Evolutionary conservation across 2,329 filamentous ascomycete species (phyloP), one percentile per base, ranked within the genome.

Genomic region (Dactylellina haptotyla): DNA sequence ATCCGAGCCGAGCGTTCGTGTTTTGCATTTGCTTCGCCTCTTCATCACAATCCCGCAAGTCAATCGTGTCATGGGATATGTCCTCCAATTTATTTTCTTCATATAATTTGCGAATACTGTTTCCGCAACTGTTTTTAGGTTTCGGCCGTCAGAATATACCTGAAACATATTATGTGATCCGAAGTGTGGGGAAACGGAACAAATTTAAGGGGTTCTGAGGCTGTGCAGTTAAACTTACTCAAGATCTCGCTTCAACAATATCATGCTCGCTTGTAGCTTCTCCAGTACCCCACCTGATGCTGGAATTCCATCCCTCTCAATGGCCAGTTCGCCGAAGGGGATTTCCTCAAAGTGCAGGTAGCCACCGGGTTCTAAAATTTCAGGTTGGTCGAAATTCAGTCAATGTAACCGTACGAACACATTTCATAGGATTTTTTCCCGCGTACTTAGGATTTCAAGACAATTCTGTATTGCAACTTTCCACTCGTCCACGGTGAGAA

Each of bases 1-100:
- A 28, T 2, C 69, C 69, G 20, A 73, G 45, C 3, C 46, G 46
- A 9, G 61, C 46, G 26, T 73, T 66, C 16, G 62, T 41, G 30
- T 73, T 73, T 28, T 73, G 69, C 67, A 73, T 73, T 9, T 48
- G 39, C 41, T 62, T 65, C n/a, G 56, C 32, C 54, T 73, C 69
- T 5, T 54, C 39, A 6, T 73, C 69, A 34, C 61, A 73, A 18
- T 58, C 26, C 4, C 69, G 53, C 4, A 73, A 30, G 34, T 66
- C 54, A n/a, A 73, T 56, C 48, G 43, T 66, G 23, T 25, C 30
- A 56, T 66, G 39, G 2, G 41, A 25, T 14, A 61, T 66, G 9
- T 73, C 41, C 30, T 43, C 26, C 20, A 73, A 26, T 1, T 46
- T 20, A 20, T 61, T 63, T 2, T 43, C 56, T 34, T 73, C 56